Percentiles rank a stretch among this genome's conserved stretches.
Evolutionary conservation across 1,284 basidiomycete genomes (phyloP).

Genomic region (Meira nashicola): DNA sequence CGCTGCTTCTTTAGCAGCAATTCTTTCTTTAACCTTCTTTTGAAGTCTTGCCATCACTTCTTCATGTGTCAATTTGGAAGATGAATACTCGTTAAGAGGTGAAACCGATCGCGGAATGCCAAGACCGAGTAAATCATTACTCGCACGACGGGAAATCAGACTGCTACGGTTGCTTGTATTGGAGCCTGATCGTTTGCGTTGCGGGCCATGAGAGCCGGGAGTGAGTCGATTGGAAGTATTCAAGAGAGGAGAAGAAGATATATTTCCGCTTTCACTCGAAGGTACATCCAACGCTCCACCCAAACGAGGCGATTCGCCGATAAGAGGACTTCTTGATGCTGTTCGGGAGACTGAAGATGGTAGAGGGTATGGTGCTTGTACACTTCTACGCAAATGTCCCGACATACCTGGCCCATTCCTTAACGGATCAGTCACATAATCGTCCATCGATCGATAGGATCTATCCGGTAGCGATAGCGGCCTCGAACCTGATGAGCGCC

Average conservation of each 20-base stretch:
- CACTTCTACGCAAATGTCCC: neutral
- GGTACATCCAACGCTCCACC: no score
- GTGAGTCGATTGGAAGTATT: neutral
- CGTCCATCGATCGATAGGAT: slow-evolving; percentile 12
- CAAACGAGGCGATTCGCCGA: neutral
- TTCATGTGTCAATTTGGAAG: neutral
- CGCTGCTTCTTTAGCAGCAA: slow-evolving; percentile 4
- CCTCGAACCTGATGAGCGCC: neutral
- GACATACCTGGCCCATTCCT: neutral
- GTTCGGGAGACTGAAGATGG: slow-evolving; percentile 1
- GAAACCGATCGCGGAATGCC: neutral
- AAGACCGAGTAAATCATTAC: slow-evolving; percentile 2
- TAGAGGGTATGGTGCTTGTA: neutral
- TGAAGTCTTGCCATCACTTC: slow-evolving; percentile 11
- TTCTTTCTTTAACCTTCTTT: slow-evolving; percentile 4
- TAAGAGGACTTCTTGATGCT: neutral
- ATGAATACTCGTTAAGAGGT: neutral
- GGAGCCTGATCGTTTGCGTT: neutral
- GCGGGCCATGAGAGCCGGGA: neutral
- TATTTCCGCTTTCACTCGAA: neutral
- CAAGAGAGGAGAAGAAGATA: neutral
- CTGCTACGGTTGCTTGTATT: neutral
- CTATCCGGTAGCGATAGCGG: neutral
- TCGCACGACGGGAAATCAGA: neutral
- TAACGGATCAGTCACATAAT: slow-evolving; percentile 3